Evolutionary conservation across 495 filamentous ascomycete genomes (phyloP).

Genomic region (Glonium stellatum): DNA sequence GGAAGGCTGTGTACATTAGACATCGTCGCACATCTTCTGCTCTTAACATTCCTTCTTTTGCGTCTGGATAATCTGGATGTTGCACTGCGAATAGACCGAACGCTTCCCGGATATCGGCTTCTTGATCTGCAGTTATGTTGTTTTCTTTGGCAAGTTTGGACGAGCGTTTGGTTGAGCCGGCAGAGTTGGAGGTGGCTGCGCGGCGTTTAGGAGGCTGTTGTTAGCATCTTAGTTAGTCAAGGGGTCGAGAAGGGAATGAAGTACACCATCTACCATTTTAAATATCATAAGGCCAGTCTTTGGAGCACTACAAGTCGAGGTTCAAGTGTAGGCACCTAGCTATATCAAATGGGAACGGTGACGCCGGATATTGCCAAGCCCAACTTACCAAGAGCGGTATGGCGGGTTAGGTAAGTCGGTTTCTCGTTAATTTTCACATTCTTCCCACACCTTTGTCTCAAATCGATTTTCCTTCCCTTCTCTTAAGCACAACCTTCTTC

Average conservation of each 20-base stretch:
- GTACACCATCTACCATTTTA: conserved; percentile 18
- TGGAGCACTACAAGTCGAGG: neutral
- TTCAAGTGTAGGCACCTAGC: too few species aligned
- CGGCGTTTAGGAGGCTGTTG: conserved; percentile 41
- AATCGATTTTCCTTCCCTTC: too few species aligned
- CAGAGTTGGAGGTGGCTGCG: conserved; percentile 18
- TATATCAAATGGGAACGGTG: too few species aligned
- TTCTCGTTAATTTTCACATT: too few species aligned
- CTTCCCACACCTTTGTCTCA: too few species aligned
- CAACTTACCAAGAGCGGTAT: too few species aligned
- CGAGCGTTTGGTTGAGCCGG: conserved; percentile 41
- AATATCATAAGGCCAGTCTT: neutral
- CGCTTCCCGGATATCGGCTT: conserved; percentile 83
- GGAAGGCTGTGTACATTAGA: conserved; percentile 55
- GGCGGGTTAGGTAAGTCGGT: too few species aligned
- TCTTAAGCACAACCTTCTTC: too few species aligned
- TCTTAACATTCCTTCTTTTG: conserved; percentile 66
- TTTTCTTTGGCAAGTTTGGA: conserved; percentile 88
- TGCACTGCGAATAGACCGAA: conserved; percentile 66
- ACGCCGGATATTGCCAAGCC: too few species aligned
- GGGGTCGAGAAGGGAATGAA: neutral
- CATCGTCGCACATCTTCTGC: conserved; percentile 74
- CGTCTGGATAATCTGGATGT: conserved; percentile 54
- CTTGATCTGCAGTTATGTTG: conserved; percentile 72
- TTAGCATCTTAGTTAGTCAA: neutral